These are phyloP conservation scores for Echium plantagineum DNA, from an alignment of 257 asterid genomes.

Conservation along the genomic window DNA sequence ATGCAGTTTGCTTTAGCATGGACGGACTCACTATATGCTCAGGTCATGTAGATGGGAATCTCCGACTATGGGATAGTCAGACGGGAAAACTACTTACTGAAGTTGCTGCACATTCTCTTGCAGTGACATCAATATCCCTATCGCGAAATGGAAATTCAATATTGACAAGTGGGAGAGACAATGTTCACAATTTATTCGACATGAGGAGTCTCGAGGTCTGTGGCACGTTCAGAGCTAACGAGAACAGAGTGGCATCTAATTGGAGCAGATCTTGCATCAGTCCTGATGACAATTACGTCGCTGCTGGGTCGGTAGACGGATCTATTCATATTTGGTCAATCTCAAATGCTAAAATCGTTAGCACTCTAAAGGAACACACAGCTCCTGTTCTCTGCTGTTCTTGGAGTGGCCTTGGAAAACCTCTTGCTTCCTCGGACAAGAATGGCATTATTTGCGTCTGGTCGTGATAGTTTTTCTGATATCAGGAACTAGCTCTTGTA, in stretches of 20 bases:
- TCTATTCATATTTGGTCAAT: conserved; percentile 79
- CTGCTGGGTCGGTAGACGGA: conserved; percentile 90
- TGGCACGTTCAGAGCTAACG: conserved; percentile 54
- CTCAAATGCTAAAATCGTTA: conserved; percentile 42
- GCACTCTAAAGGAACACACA: conserved; percentile 70
- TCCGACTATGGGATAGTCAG: conserved; percentile 82
- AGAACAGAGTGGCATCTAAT: conserved; percentile 58
- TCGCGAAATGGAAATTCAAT: conserved; percentile 69
- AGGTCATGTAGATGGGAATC: conserved; percentile 86
- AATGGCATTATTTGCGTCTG: conserved; percentile 65
- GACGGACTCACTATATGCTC: conserved; percentile 82
- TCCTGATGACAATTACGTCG: conserved; percentile 71
- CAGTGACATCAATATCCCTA: conserved; percentile 67
- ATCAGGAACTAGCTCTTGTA: not conserved
- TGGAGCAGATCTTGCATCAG: conserved; percentile 95
- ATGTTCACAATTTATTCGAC: conserved; percentile 74
- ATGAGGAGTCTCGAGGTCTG: conserved; percentile 74
- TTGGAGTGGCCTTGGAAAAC: conserved; percentile 79
- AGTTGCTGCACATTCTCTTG: conserved; percentile 77
- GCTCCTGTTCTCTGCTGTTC: conserved; percentile 68
- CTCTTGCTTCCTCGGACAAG: conserved; percentile 73
- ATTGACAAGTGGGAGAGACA: conserved; percentile 92
- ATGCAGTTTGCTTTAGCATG: conserved; percentile 70
- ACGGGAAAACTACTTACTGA: conserved; percentile 75
- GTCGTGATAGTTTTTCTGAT: conserved; percentile 20